Evolutionary conservation across 176 grass and related monocot genomes (phyloP), one percentile per base, ranked within the genome.

Genomic region (Bromus sterilis): DNA sequence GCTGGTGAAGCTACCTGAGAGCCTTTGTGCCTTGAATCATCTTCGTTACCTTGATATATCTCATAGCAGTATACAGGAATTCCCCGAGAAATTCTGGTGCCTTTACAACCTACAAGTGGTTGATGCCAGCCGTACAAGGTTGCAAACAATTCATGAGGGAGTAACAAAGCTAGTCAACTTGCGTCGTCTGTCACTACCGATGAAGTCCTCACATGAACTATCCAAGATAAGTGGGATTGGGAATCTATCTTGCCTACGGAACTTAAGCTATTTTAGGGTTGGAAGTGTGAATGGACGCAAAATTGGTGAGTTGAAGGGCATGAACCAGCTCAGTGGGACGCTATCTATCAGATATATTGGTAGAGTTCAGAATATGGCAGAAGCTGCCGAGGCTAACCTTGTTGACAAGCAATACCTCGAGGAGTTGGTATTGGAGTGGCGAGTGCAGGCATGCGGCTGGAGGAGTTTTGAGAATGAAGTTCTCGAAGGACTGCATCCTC

Each of bases 371-470:
- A 65, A 24, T 26, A 26, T 12, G 16, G 56, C 68, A n/a, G 80
- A 79, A 34, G 87, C 87, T 75, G 75, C 57, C 46, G 75, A 66
- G 73, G 81, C 87, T 46, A 75, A 41, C 4, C 81, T 89, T 76
- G 60, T 57, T 65, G 78, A 74, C 23, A 88, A 88, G n/a, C 58
- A 63, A 26, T 76, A 80, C 41, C 34, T 89, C 34, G 56, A 83
- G 32, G 16, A 63, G 21, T 46, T 89, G 18, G 1, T 7, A 18
- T 0, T 51, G 48, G 48, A 12, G 4, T 89, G 83, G 82, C 23
- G 7, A 36, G 10, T 11, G 2, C 6, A 25, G 10, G 16, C 8
- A 46, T 7, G n/a, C 7, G 56, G 56, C 11, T 59, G 56, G 56
- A 59, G 21, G 18, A 9, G 5, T 4, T 11, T 7, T 20, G 69